Percentiles rank a stretch among this genome's conserved stretches.
These are phyloP conservation scores for Kodamaea neixiangensis DNA, from an alignment of 805 yeast genomes.

Conservation along the genomic window DNA sequence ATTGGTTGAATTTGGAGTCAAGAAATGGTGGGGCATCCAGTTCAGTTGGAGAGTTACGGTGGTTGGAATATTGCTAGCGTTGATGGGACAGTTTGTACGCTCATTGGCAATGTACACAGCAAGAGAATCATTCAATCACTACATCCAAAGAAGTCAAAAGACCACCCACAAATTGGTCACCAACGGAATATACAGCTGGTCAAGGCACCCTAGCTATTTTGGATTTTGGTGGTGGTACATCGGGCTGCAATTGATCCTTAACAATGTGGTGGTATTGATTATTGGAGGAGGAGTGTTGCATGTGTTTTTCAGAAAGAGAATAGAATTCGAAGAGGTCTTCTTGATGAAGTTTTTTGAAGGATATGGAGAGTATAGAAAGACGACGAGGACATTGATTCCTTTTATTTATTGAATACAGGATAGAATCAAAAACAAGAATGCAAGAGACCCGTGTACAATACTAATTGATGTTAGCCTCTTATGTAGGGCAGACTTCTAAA, in stretches of 20 bases:
- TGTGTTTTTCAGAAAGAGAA: slow-evolving; percentile 69
- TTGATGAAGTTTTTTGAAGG: slow-evolving; percentile 72
- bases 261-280: slow-evolving; percentile 61
- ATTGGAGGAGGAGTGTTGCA: slow-evolving; percentile 61
- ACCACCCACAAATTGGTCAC: slow-evolving; percentile 67
- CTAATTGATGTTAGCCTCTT: too few relatives aligned
- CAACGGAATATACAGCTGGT: slow-evolving; percentile 62
- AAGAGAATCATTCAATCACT: slow-evolving; percentile 81
- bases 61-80: slow-evolving; percentile 50
- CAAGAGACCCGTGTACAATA: too few relatives aligned
- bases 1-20: slow-evolving; percentile 14
- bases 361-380: slow-evolving; percentile 54
- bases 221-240: slow-evolving; percentile 95
- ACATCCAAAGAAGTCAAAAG: slow-evolving; percentile 54
- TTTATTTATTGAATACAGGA: slow-evolving; percentile 29
- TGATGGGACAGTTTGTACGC: slow-evolving; percentile 68
- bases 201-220: slow-evolving; percentile 88
- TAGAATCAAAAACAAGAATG: too few relatives aligned
- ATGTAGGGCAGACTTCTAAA: too few relatives aligned
- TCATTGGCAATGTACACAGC: slow-evolving; percentile 87
- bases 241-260: slow-evolving; percentile 73
- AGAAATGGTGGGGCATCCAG: slow-evolving; percentile 7
- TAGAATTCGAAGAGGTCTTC: slow-evolving; percentile 67
- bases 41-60: slow-evolving; percentile 18
- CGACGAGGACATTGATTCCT: slow-evolving; percentile 65